Conservation (phyloP, 2,329 filamentous ascomycete species). For the Elsinoe batatas region DNA sequence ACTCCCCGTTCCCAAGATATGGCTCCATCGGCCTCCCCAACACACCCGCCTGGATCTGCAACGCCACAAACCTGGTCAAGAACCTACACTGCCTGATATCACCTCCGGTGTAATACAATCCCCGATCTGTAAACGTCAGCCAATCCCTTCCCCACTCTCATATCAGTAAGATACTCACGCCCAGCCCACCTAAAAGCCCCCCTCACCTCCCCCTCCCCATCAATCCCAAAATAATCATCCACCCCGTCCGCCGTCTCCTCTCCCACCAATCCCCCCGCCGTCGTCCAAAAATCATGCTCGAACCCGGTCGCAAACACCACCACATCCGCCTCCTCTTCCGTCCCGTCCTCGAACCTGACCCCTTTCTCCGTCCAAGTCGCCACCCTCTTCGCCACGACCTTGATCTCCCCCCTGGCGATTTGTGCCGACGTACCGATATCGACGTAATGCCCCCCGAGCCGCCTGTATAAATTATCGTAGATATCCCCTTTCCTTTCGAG, state of each 20-base stretch:
- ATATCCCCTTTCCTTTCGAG: slow-evolving; percentile 31
- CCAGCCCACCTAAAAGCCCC: slow-evolving; percentile 33
- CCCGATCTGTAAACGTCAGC: slow-evolving; percentile 24
- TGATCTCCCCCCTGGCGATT: slow-evolving; percentile 37
- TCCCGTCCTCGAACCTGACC: slow-evolving; percentile 36
- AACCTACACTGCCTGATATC: slow-evolving; percentile 39
- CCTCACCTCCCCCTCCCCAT: slow-evolving; percentile 39
- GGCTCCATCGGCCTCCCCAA: slow-evolving; percentile 15
- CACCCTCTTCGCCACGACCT: slow-evolving; percentile 33
- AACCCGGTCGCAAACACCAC: slow-evolving; percentile 41
- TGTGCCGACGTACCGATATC: slow-evolving; percentile 36
- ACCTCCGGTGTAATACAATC: slow-evolving; percentile 38
- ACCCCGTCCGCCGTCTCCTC: slow-evolving; percentile 32
- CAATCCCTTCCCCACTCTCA: too few relatives aligned
- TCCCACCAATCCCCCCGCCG: slow-evolving; percentile 32
- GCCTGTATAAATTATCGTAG: slow-evolving; percentile 31
- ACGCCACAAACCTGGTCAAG: slow-evolving; percentile 35
- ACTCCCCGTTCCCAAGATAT: neutral
- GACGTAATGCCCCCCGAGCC: slow-evolving; percentile 40
- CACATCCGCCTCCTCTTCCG: slow-evolving; percentile 34
- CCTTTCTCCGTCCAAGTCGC: slow-evolving; percentile 30
- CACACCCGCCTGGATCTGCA: slow-evolving; percentile 36
- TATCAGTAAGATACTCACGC: slow-evolving; percentile 26
- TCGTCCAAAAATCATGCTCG: slow-evolving; percentile 33
- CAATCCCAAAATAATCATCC: slow-evolving; percentile 37